Base-by-base conservation (phyloP, 805 yeast species). In the Zygosaccharomyces siamensis region DNA sequence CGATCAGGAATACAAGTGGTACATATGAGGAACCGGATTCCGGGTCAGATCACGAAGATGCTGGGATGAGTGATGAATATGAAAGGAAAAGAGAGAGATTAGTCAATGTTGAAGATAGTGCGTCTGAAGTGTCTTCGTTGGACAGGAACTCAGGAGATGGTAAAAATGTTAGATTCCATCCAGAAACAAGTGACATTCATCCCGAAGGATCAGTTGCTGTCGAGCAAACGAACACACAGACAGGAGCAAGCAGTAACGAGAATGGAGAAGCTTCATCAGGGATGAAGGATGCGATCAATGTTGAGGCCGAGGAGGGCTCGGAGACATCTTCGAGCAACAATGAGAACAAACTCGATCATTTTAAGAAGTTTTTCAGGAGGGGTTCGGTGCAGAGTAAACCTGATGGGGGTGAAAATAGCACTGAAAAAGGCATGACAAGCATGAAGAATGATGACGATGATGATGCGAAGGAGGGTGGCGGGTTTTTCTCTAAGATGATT, bases 401-500 rank as follows among this genome's bases (percentile, higher is more conserved):
- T 11, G 27, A 8, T 2, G 41, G 39, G 14, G 32, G 32, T 18
- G 41, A 28, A 5, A 21, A 33, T 23, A 12, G 31, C 11, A 10
- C 27, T 27, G 55, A 33, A 18, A 33, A 33, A 14, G 37, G 55
- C 7, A 51, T 51, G 55, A 36, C 35, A n/a, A 51, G 49, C 33
- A 36, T 54, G 45, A 53, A 47, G 14, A 50, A 50, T 20, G 51
- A 48, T 7, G 51, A 33, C 5, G 16, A 48, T 26, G 56, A 54
- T 8, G 57, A 50, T 16, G 64, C 59, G 7, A 59, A 51, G 11
- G 60, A 56, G 5, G 58, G 57, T 1, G 53, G 56, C 3, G 63
- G 63, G 0, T 51, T 68, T 30, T 55, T 68, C 7, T 55, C 66
- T 10, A 64, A 54, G 40, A 54, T 67, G 14, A 61, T 70, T 48